Percentiles rank a stretch among this genome's conserved stretches.
Conservation (phyloP, 768 basidiomycete genomes). For the Russula emetica region DNA sequence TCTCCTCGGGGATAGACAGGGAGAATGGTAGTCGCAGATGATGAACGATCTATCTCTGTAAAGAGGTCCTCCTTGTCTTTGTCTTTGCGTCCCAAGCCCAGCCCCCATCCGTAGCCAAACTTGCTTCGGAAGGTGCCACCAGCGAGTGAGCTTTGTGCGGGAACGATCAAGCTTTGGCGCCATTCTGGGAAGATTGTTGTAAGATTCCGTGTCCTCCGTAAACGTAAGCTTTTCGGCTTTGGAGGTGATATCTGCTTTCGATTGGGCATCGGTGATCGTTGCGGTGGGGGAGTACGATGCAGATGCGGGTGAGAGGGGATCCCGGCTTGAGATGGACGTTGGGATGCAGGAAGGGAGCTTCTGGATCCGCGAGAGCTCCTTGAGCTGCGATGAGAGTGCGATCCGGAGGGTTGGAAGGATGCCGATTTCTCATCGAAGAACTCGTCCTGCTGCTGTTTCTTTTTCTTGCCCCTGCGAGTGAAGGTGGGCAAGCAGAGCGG, state of each 20-base stretch:
- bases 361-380: constrained; percentile 5
- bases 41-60: constrained; percentile 21
- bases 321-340: constrained; percentile 15
- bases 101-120: constrained; percentile 28
- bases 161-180: constrained; percentile 28
- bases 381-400: constrained; percentile 7
- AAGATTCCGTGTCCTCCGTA: constrained; percentile 30
- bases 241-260: constrained; percentile 9
- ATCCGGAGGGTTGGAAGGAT: background rate
- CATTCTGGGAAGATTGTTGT: constrained; percentile 19
- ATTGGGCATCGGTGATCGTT: constrained; percentile 25
- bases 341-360: constrained; percentile 15
- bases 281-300: constrained; percentile 25
- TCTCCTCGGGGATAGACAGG: constrained; percentile 28
- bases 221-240: constrained; percentile 24
- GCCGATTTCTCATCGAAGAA: constrained; percentile 21
- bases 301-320: constrained; percentile 23
- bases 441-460: constrained; percentile 24
- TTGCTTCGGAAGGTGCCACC: constrained; percentile 13
- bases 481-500: constrained; percentile 27
- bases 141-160: constrained; percentile 25
- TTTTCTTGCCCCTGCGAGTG: constrained; percentile 25
- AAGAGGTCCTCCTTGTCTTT: constrained; percentile 26
- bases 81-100: constrained; percentile 25
- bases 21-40: constrained; percentile 25